Evolutionary conservation across 345 rosid species (phyloP), one percentile per base, ranked within the genome.

Genomic region (Heritiera fomes): DNA sequence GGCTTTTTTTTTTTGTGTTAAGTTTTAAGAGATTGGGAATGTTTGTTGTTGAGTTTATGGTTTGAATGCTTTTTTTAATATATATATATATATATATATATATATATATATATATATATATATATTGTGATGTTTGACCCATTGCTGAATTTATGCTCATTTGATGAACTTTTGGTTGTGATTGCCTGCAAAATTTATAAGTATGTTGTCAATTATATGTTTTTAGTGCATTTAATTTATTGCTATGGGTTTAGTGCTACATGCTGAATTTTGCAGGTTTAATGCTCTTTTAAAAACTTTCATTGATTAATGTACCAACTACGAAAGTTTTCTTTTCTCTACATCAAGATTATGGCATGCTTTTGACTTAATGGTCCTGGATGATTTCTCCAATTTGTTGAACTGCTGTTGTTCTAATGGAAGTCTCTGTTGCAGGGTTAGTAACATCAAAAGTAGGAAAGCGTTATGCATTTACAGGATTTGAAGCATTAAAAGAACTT

Each of bases 371-470:
- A 23, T 60, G 14, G 38, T 14, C 64, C 14, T 0, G 7, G 32
- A 60, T 60, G 10, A n/a, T 10, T 23, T 12, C 6, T 6, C 34
- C 7, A 23, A 60, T 60, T 23, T 23, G 34, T 10, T 23, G 30
- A 58, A 60, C 64, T 60, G 64, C 34, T 55, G 20, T 60, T 23
- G 34, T 23, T 60, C 14, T 8, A 60, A 60, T 60, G 38, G 38
- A 60, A 23, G 23, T 60, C 64, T 60, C 46, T 71, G 53, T 53
- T 87, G 89, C 78, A 95, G 99, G 98, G 82, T 87, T 96, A 94
- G 93, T 96, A 63, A 90, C 95, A 45, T 91, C 98, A 49, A 96
- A 94, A 80, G 97, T 94, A 52, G 99, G 99, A 46, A 95, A 93
- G 83, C 87, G 98, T 55, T 95, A 88, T 88, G 98, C 98, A 43